Percentiles rank a stretch among this genome's conserved stretches.
These are phyloP conservation scores for Lomentospora prolificans DNA, from an alignment of 2,329 filamentous ascomycete genomes.

Conservation along the genomic window DNA sequence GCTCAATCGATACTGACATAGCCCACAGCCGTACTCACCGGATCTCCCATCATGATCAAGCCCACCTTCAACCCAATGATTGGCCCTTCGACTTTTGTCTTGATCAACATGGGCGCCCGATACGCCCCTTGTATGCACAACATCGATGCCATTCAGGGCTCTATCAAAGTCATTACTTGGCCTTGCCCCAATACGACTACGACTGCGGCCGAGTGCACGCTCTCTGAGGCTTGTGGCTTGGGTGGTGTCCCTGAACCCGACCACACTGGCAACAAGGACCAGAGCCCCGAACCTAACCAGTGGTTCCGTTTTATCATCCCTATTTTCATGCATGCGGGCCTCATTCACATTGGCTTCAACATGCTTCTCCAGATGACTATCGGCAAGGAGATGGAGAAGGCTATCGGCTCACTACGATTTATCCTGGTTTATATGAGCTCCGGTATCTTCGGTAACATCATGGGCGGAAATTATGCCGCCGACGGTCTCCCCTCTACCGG, in stretches of 20 bases:
- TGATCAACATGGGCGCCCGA: slow-evolving; percentile 94
- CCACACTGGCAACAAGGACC: slow-evolving; percentile 39
- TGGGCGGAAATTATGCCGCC: slow-evolving; percentile 88
- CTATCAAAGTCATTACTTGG: slow-evolving; percentile 43
- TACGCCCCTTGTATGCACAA: slow-evolving; percentile 95
- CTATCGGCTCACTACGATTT: slow-evolving; percentile 82
- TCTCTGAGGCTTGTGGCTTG: slow-evolving; percentile 79
- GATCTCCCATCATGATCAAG: slow-evolving; percentile 66
- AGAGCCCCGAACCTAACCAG: slow-evolving; percentile 65
- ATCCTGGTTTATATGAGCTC: slow-evolving; percentile 80
- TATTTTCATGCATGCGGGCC: slow-evolving; percentile 88
- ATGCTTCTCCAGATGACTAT: slow-evolving; percentile 83
- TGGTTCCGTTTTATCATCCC: slow-evolving; percentile 96
- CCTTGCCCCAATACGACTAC: slow-evolving; percentile 75
- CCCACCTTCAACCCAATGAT: slow-evolving; percentile 96
- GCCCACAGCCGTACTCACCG: slow-evolving; percentile 57
- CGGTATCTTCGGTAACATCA: slow-evolving; percentile 91
- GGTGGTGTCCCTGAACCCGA: slow-evolving; percentile 60
- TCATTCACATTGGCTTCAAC: slow-evolving; percentile 95
- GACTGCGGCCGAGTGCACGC: slow-evolving; percentile 51
- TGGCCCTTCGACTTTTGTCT: slow-evolving; percentile 77
- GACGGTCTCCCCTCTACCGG: slow-evolving; percentile 75
- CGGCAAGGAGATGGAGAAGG: slow-evolving; percentile 82
- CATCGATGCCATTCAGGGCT: slow-evolving; percentile 52
- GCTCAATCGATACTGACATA: not conserved